Base-by-base conservation (phyloP, 768 basidiomycete species). In the Russula vinacea region DNA sequence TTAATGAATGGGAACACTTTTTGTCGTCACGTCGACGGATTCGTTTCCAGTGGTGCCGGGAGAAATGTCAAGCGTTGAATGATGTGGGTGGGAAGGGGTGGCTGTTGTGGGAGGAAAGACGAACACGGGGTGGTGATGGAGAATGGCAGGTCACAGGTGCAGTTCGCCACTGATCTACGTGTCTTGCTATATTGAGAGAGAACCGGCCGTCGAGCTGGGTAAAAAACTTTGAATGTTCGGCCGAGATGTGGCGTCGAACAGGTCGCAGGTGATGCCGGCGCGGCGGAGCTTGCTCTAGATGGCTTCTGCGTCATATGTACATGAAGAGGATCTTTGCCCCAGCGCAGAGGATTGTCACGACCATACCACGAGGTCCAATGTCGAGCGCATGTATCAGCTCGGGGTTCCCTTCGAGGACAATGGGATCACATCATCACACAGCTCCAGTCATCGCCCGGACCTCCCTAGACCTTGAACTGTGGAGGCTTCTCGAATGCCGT, bases 341-440 rank as follows among this genome's bases (percentile, higher is more conserved):
- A 26, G 52, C 11, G n/a, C 52, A 26, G 33, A 54, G 26, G 52
- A 37, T 37, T 1, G 52, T 44, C 52, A 54, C 35, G 42, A 61
- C 42, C n/a, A 45, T n/a, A 45, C 40, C 59, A 60, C 32, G 52
- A 40, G 60, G 60, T 45, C 10, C 33, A 44, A 37, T 33, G 24
- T 5, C 10, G 45, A 26, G 24, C 51, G 32, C 60, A 55, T 61
- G 52, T 16, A 61, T 61, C 60, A 62, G 1, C 60, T 53, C 53
- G 13, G 32, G 44, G 24, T 7, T 2, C 4, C 35, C 42, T 26
- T 19, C 24, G 44, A 14, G n/a, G 14, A 37, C 33, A 53, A 62
- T 37, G 53, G 29, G 53, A 22, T 35, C 33, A 9, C 55, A 37
- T 54, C 55, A 37, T 54, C 29, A 29, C 40, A n/a, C 47, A 24